A percentile compares a stretch with the other conserved stretches of the same genome.
Evolutionary conservation across 83 land plant genomes (phyloP).

Genomic region (Thuja plicata): DNA sequence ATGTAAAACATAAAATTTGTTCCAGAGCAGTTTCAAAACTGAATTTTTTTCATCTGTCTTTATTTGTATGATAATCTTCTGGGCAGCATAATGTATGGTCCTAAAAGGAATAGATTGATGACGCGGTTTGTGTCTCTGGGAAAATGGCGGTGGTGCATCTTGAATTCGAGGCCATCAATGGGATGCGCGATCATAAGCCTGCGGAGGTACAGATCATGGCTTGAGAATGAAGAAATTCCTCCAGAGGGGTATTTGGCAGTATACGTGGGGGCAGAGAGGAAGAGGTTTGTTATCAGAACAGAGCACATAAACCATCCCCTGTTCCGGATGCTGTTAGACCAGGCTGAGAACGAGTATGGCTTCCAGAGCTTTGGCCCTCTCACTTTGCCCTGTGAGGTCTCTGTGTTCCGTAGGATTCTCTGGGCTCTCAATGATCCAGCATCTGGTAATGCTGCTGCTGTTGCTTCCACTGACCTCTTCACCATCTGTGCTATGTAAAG

Average conservation of each 20-base stretch:
- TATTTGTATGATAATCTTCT: no score
- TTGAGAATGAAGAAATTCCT: neutral
- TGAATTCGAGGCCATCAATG: neutral
- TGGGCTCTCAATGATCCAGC: conserved; percentile 7
- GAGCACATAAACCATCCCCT: conserved; percentile 48
- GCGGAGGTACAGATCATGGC: neutral
- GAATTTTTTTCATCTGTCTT: no score
- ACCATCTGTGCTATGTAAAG: no score
- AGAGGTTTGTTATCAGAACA: conserved; percentile 44
- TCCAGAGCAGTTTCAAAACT: no score
- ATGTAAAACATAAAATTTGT: no score
- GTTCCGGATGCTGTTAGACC: conserved; percentile 43
- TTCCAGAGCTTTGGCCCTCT: conserved; percentile 36
- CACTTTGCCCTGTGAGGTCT: conserved; percentile 45
- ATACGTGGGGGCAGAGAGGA: conserved; percentile 42
- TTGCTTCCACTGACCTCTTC: no score
- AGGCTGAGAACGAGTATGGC: conserved; percentile 55
- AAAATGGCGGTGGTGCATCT: neutral
- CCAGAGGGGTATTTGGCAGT: conserved; percentile 61
- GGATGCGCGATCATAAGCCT: neutral
- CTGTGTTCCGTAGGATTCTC: conserved; percentile 30
- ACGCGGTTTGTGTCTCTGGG: neutral
- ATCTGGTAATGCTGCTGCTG: no score
- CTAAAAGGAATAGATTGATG: neutral
- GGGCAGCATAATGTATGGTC: no score